Evolutionary conservation across 148 eudicot species (phyloP).

Genomic region (Suaeda aralocaspica): DNA sequence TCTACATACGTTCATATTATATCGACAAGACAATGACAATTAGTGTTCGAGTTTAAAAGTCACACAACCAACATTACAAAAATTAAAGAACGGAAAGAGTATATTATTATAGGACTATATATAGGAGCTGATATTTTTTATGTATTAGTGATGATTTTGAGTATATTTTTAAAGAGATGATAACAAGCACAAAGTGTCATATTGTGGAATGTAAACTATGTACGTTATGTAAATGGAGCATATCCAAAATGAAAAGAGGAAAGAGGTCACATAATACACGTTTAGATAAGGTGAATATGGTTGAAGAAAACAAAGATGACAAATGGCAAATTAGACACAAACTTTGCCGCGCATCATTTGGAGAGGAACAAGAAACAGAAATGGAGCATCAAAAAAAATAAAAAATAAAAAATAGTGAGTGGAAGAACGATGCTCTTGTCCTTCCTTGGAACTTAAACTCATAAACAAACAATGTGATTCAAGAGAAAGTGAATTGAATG

Average conservation of each 20-base stretch:
- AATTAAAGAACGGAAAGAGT: no score
- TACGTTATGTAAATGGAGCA: no score
- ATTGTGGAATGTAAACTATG: no score
- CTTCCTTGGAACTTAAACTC: conserved; percentile 34
- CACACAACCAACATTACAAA: no score
- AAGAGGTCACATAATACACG: conserved; percentile 13
- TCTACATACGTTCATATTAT: no score
- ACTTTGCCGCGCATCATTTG: conserved; percentile 15
- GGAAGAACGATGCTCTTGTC: conserved; percentile 33
- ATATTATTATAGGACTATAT: no score
- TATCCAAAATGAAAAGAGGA: neutral
- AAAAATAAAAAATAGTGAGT: conserved; percentile 26
- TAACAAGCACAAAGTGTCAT: no score
- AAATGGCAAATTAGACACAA: conserved; percentile 28
- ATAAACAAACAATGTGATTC: neutral
- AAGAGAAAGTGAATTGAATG: neutral
- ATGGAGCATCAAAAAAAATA: conserved; percentile 10
- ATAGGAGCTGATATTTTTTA: no score
- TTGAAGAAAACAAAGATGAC: conserved; percentile 24
- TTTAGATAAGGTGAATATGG: neutral
- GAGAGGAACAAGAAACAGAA: neutral
- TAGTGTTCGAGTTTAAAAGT: no score
- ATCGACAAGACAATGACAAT: no score
- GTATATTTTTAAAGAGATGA: no score
- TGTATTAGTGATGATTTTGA: no score